Percentiles rank a stretch among this genome's conserved stretches.
Conservation (phyloP, 2,329 filamentous ascomycete genomes). For the Rhynchosporium graminicola region DNA sequence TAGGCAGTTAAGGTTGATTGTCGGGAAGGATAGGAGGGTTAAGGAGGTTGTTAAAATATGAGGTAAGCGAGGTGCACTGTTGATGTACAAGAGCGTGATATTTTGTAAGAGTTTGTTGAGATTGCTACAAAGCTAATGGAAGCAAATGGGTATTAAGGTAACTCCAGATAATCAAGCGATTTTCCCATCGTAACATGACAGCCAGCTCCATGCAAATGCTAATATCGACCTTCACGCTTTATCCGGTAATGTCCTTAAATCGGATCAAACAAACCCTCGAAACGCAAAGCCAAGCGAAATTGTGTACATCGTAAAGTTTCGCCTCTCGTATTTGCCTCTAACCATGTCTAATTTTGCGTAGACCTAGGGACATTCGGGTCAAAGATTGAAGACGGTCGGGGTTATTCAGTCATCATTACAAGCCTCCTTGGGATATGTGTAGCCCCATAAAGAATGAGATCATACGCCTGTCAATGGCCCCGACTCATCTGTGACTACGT, state of each 20-base stretch:
- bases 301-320: background rate
- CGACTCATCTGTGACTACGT: no score
- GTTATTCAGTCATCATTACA: no score
- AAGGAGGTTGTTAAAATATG: conserved; percentile 40
- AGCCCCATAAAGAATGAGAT: no score
- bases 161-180: conserved; percentile 1
- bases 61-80: conserved; percentile 23
- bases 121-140: conserved; percentile 13
- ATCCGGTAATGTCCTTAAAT: background rate
- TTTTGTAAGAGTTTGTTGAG: background rate
- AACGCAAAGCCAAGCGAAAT: background rate
- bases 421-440: no score
- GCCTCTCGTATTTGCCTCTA: background rate
- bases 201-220: conserved; percentile 14
- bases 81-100: background rate
- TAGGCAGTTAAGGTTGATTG: conserved; percentile 51
- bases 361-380: no score
- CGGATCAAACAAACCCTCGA: background rate
- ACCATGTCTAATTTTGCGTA: background rate
- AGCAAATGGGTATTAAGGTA: conserved; percentile 33
- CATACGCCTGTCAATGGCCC: no score
- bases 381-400: no score
- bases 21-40: conserved; percentile 49
- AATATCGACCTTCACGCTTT: background rate
- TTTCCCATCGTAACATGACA: conserved; percentile 1